Evolutionary conservation across 2,329 filamentous ascomycete genomes (phyloP), one percentile per base, ranked within the genome.

Genomic region (Apiospora sp.): DNA sequence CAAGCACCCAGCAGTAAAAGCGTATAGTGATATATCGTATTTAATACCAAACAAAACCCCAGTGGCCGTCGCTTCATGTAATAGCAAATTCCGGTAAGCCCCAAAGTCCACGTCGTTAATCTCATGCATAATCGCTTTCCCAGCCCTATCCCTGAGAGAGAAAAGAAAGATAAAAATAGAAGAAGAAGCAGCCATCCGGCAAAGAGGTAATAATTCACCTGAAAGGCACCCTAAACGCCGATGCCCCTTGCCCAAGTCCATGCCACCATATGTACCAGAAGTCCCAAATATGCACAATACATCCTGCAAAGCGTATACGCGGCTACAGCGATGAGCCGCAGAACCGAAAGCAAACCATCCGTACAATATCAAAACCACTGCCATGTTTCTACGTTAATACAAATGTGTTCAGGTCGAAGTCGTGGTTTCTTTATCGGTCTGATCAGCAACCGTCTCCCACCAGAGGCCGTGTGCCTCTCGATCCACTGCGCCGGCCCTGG

Each of bases 361-460:
- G 19, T 64, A 14, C 34, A 41, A 41, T 41, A n/a, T 41, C 58
- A 41, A 64, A 64, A 64, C 30, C 58, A 22, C 30, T n/a, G 30
- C 16, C 22, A 64, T 64, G 58, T 19, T 64, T 64, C 58, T 64
- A 41, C 34, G 10, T 41, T 64, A n/a, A 64, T 64, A 64, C 58
- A 64, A 41, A 10, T 34, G 34, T 19, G 19, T 6, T 41, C 34
- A 68, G 41, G 24, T 8, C 41, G 44, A 68, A 30, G 48, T 70
- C 27, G 75, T 70, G 37, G 76, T 81, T 72, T 86, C 85, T 73
- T 82, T 83, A 75, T 86, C 85, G 37, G 90, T 85, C 79, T 87
- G 89, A 74, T 86, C 86, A 0, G 90, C 89, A 74, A 93, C 87
- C 67, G 86, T 83, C 81, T 94, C 92, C 86, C 93, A 95, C 92